Base-by-base conservation (phyloP, 495 filamentous ascomycete genomes). In the Staphylotrichum longicolle region DNA sequence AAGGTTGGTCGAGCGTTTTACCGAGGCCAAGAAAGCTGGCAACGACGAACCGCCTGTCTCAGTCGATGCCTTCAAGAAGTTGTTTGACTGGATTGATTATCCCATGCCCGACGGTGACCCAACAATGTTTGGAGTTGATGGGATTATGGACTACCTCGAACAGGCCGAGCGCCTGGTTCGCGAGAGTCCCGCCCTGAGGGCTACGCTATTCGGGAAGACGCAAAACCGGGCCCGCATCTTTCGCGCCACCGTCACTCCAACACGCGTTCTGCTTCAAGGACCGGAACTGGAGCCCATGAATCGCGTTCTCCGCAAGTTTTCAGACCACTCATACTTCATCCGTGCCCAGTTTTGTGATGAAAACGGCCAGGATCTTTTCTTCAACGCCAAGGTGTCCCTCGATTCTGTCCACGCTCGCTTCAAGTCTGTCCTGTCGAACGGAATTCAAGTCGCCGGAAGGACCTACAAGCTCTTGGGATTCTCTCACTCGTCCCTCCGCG, bases 401-500 rank as follows among this genome's bases (percentile, higher is more conserved):
- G 75, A 85, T 4, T 41, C 53, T 0, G 78, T 91, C 15, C 86
- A 83, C 63, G 64, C 77, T 3, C 80, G 88, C 41, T 91, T 88
- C 75, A 84, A 82, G 52, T 54, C 61, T 0, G 73, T 90, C 3
- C 70, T 91, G 14, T 58, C 76, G 5, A 69, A 74, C 2, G 83
- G 82, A 2, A 81, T 93, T 34, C 68, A 72, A 5, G 84, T 94
- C 45, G 88, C 81, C 12, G 89, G 85, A 5, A 80, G 86, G 10
- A 53, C 64, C 0, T 95, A 85, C 66, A 68, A 71, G 7, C 93
- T 93, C 66, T 75, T 93, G 1, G 91, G 90, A 2, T 95, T 93
- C 68, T 93, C 89, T 0, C 89, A 91, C 69, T 92, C 89, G 0
- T 91, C 88, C 0, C 77, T 95, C 35, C 77, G 88, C 9, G 70